phyloP scores from a whole-genome alignment of 768 basidiomycete genomes.

The Calocybe cyanea region DNA sequence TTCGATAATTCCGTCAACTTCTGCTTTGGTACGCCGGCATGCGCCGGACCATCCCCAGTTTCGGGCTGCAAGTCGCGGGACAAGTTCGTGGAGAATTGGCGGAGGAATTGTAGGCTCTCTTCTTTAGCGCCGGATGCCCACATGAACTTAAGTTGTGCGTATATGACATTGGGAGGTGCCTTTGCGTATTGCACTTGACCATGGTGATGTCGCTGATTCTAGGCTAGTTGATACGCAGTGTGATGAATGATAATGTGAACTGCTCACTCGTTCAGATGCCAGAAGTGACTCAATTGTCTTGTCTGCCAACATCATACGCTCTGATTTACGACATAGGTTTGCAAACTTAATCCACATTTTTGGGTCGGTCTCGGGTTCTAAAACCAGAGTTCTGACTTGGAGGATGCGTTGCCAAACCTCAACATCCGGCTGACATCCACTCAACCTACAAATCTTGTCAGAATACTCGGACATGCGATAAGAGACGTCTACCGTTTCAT shows the following conservation, averaged over 20 bases:
- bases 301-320: slow-evolving; percentile 91
- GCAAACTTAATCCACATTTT: slow-evolving; percentile 99
- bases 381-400: slow-evolving; percentile 90
- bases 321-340: slow-evolving; percentile 92
- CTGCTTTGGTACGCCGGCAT: slow-evolving; percentile 50
- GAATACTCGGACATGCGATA: not conserved
- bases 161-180: slow-evolving; percentile 94
- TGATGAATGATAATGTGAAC: not conserved
- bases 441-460: slow-evolving; percentile 54
- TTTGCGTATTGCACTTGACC: slow-evolving; percentile 42
- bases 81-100: slow-evolving; percentile 76
- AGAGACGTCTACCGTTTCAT: slow-evolving; percentile 74
- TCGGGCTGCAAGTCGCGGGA: slow-evolving; percentile 70
- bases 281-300: slow-evolving; percentile 94
- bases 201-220: slow-evolving; percentile 46
- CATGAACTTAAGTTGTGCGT: slow-evolving; percentile 92
- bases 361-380: slow-evolving; percentile 91
- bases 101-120: slow-evolving; percentile 79
- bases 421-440: slow-evolving; percentile 96
- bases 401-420: slow-evolving; percentile 99
- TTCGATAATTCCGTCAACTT: slow-evolving; percentile 67
- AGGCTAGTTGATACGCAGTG: not conserved
- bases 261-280: slow-evolving; percentile 61
- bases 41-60: slow-evolving; percentile 43
- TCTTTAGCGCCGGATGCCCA: slow-evolving; percentile 85